Evolutionary conservation across 208 protist species (phyloP).

Genomic region (Leishmania guyanensis): DNA sequence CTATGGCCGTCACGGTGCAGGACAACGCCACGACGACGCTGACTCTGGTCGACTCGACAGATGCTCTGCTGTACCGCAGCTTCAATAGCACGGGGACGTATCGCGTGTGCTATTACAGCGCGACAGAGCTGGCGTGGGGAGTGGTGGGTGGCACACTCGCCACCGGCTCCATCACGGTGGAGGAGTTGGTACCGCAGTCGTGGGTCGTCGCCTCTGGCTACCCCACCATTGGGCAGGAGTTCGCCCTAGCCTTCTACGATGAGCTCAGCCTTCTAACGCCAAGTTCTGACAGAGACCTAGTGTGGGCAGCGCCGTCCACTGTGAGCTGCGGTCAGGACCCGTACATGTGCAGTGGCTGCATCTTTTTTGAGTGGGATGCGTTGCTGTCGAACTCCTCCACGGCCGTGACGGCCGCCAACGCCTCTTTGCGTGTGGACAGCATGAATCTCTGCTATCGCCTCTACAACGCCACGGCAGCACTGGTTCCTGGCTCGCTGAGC

Average conservation of each 20-base stretch:
- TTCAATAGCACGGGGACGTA: slow-evolving; percentile 67
- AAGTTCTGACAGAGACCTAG: slow-evolving; percentile 41
- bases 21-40: slow-evolving; percentile 44
- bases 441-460: slow-evolving; percentile 87
- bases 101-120: slow-evolving; percentile 87
- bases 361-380: slow-evolving; percentile 58
- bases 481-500: slow-evolving; percentile 46
- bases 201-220: slow-evolving; percentile 41
- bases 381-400: slow-evolving; percentile 30
- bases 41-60: slow-evolving; percentile 67
- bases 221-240: slow-evolving; percentile 47
- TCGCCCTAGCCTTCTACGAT: slow-evolving; percentile 66
- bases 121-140: slow-evolving; percentile 58
- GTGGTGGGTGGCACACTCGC: slow-evolving; percentile 69
- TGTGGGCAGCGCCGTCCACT: slow-evolving; percentile 63
- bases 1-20: slow-evolving; percentile 49
- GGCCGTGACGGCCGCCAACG: slow-evolving; percentile 43
- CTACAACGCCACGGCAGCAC: slow-evolving; percentile 55
- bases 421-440: slow-evolving; percentile 44
- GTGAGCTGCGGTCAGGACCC: slow-evolving; percentile 62
- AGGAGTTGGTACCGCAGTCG: slow-evolving; percentile 43
- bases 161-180: slow-evolving; percentile 49
- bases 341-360: slow-evolving; percentile 50
- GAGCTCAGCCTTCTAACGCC: slow-evolving; percentile 38
- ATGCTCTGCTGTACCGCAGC: slow-evolving; percentile 73